Evolutionary conservation across 2,329 filamentous ascomycete species (phyloP).

Genomic region (Colletotrichum abscissum): DNA sequence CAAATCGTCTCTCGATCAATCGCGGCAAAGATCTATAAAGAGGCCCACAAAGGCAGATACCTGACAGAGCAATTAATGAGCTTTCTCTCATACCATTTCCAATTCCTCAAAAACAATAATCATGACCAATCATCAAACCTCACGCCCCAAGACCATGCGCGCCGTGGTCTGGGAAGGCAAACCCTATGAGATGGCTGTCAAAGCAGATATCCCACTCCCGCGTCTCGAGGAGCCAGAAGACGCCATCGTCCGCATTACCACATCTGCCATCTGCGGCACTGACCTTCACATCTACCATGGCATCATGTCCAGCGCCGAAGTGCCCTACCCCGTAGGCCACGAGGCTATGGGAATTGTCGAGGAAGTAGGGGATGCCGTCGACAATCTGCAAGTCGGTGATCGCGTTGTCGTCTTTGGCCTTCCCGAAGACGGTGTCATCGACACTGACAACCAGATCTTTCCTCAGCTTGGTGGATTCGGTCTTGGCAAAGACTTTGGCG

Average conservation of each 20-base stretch:
- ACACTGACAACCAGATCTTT: background rate
- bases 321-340: slow-evolving; percentile 47
- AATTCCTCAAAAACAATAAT: background rate
- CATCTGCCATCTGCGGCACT: slow-evolving; percentile 48
- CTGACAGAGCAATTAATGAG: background rate
- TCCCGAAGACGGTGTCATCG: slow-evolving; percentile 35
- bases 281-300: slow-evolving; percentile 50
- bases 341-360: slow-evolving; percentile 54
- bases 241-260: slow-evolving; percentile 48
- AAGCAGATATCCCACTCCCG: slow-evolving; percentile 34
- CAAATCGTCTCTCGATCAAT: background rate
- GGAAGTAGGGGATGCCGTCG: slow-evolving; percentile 48
- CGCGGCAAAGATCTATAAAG: background rate
- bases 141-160: slow-evolving; percentile 20
- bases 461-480: background rate
- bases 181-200: slow-evolving; percentile 33
- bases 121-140: background rate
- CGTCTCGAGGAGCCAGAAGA: slow-evolving; percentile 40
- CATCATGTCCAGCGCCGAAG: slow-evolving; percentile 23
- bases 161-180: slow-evolving; percentile 41
- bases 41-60: background rate
- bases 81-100: background rate
- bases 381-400: slow-evolving; percentile 49
- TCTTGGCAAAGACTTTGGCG: slow-evolving; percentile 11
- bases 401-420: slow-evolving; percentile 49